phyloP scores from a whole-genome alignment of 805 yeast genomes.

The Ogataea philodendri region DNA sequence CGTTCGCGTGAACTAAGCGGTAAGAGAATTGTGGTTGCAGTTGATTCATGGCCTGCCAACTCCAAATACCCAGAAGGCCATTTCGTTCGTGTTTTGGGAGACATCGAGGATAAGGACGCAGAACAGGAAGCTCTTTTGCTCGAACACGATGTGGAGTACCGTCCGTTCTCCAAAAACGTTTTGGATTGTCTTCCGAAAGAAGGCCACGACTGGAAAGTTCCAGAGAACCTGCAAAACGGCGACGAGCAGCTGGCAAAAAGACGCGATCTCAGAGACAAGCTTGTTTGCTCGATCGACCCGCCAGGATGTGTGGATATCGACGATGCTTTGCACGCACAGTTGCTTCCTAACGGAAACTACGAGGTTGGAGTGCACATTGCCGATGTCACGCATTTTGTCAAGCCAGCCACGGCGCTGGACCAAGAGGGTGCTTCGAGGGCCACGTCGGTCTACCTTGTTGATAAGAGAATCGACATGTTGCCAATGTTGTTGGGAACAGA shows the following conservation, averaged over 20 bases:
- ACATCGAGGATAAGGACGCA: slow-evolving; percentile 86
- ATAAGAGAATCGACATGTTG: slow-evolving; percentile 97
- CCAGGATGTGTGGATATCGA: slow-evolving; percentile 98
- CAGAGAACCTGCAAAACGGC: slow-evolving; percentile 54
- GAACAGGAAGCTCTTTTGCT: slow-evolving; percentile 92
- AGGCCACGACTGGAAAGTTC: slow-evolving; percentile 92
- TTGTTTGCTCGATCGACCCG: slow-evolving; percentile 96
- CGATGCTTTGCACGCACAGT: slow-evolving; percentile 90
- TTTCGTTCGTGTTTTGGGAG: slow-evolving; percentile 86
- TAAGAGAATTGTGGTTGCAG: slow-evolving; percentile 85
- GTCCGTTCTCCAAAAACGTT: slow-evolving; percentile 92
- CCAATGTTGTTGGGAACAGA: slow-evolving; percentile 95
- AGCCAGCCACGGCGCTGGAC: slow-evolving; percentile 87
- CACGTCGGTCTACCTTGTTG: slow-evolving; percentile 94
- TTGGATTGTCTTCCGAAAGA: slow-evolving; percentile 89
- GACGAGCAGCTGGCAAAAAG: slow-evolving; percentile 61
- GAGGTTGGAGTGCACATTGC: slow-evolving; percentile 99
- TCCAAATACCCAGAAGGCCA: slow-evolving; percentile 93
- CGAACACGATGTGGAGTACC: slow-evolving; percentile 94
- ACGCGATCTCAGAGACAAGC: slow-evolving; percentile 80
- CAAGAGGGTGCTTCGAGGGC: slow-evolving; percentile 97
- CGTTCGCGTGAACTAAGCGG: slow-evolving; percentile 81
- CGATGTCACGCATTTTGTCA: slow-evolving; percentile 96
- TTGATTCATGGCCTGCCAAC: slow-evolving; percentile 87
- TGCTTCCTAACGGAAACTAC: slow-evolving; percentile 86